phyloP scores from a whole-genome alignment of 2,329 filamentous ascomycete species.

The Talaromyces albobiverticillius region DNA sequence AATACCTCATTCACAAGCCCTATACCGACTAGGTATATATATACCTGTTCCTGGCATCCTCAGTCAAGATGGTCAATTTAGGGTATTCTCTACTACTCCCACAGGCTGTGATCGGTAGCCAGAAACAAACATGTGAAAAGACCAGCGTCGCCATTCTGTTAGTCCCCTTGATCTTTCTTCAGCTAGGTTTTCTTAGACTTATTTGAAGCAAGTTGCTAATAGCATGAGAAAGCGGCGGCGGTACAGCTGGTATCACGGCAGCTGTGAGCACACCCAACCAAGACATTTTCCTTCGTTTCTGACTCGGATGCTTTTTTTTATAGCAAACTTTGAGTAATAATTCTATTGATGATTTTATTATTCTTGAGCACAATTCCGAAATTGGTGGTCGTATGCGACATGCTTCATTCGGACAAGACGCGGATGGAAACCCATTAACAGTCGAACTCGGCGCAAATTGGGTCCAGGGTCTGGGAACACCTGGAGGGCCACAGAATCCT shows the following conservation, averaged over 20 bases:
- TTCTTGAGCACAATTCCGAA: constrained; percentile 61
- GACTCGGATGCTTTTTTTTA: constrained; percentile 6
- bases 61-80: background rate
- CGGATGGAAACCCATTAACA: constrained; percentile 52
- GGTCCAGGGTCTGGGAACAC: constrained; percentile 46
- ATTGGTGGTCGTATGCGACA: constrained; percentile 64
- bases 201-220: background rate
- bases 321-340: constrained; percentile 60
- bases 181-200: background rate
- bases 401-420: constrained; percentile 53
- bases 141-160: constrained; percentile 35
- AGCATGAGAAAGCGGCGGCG: constrained; percentile 47
- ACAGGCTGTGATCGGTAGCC: constrained; percentile 7
- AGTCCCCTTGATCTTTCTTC: constrained; percentile 8
- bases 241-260: constrained; percentile 62
- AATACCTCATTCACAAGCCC: too few species aligned
- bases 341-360: constrained; percentile 62
- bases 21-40: too few species aligned
- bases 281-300: background rate
- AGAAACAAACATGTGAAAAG: constrained; percentile 24
- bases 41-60: too few species aligned
- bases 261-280: constrained; percentile 39
- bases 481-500: constrained; percentile 53
- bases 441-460: constrained; percentile 69
- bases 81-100: background rate